These are phyloP conservation scores for Tylopilus plumbeoviolaceoides DNA, from an alignment of 768 basidiomycete genomes.

Conservation along the genomic window DNA sequence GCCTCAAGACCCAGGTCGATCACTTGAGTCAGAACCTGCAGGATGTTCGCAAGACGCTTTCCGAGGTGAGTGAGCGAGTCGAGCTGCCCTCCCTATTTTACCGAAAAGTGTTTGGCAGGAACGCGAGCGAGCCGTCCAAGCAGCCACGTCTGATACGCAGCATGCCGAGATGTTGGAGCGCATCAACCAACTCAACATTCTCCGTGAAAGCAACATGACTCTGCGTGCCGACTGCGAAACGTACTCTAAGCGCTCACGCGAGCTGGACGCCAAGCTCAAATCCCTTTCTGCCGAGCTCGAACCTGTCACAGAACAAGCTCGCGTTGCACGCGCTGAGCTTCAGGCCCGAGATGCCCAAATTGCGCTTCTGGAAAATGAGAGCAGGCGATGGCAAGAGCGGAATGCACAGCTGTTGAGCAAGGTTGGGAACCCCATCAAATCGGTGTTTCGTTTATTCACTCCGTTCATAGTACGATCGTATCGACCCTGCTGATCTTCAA, in stretches of 20 bases:
- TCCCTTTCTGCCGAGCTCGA: constrained; percentile 59
- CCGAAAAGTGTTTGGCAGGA: constrained; percentile 45
- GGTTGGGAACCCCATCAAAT: constrained; percentile 35
- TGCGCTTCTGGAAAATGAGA: constrained; percentile 69
- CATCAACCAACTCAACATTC: constrained; percentile 80
- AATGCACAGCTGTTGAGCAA: constrained; percentile 79
- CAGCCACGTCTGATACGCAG: constrained; percentile 68
- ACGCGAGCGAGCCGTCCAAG: constrained; percentile 71
- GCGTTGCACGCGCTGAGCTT: constrained; percentile 67
- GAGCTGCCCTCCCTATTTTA: neutral
- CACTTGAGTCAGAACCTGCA: constrained; percentile 66
- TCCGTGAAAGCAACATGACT: constrained; percentile 86
- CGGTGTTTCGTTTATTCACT: neutral
- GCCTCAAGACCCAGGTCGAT: constrained; percentile 73
- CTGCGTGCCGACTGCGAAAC: constrained; percentile 73
- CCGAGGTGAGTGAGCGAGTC: constrained; percentile 47
- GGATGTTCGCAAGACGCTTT: constrained; percentile 64
- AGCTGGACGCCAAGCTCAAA: constrained; percentile 62
- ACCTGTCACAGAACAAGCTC: constrained; percentile 69
- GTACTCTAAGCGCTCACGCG: constrained; percentile 62
- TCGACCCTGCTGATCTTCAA: constrained; percentile 83
- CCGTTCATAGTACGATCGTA: constrained; percentile 68
- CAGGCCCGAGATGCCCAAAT: constrained; percentile 66
- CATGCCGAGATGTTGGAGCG: constrained; percentile 82
- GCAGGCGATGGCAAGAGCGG: constrained; percentile 78